A percentile compares a stretch with the other conserved stretches of the same genome.
Conservation (phyloP, 148 eudicot genomes). For the Rhododendron ferrugineum region DNA sequence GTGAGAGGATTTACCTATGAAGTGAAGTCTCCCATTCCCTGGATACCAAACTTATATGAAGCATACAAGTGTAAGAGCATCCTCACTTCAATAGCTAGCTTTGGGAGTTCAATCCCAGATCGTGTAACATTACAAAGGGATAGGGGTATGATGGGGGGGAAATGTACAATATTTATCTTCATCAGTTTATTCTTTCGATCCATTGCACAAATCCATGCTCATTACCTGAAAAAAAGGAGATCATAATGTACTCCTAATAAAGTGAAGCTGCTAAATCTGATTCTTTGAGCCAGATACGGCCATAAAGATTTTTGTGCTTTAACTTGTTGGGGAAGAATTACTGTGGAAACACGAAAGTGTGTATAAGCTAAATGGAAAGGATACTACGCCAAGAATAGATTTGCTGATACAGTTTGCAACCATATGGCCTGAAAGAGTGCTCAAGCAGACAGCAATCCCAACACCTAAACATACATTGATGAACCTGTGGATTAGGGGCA, state of each 20-base stretch:
- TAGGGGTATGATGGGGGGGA: neutral
- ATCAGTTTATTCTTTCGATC: neutral
- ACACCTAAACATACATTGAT: constrained; percentile 18
- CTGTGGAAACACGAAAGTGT: neutral
- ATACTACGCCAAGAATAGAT: constrained; percentile 14
- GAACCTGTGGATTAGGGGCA: constrained; percentile 19
- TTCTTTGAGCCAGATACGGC: neutral
- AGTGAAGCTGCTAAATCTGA: neutral
- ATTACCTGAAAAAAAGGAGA: neutral
- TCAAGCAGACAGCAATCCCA: constrained; percentile 22
- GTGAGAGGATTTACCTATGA: neutral
- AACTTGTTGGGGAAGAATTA: neutral
- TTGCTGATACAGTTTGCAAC: constrained; percentile 13
- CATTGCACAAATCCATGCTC: neutral
- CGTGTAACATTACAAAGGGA: neutral
- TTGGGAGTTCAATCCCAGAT: neutral
- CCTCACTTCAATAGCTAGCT: no score
- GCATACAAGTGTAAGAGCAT: no score
- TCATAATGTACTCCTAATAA: neutral
- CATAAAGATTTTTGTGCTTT: neutral
- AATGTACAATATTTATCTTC: neutral
- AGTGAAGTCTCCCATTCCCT: neutral
- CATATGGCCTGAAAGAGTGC: constrained; percentile 21
- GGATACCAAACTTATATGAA: neutral
- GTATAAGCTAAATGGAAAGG: neutral